phyloP scores from a whole-genome alignment of 2,329 filamentous ascomycete genomes.

The Chrysosphaeria jannelii region DNA sequence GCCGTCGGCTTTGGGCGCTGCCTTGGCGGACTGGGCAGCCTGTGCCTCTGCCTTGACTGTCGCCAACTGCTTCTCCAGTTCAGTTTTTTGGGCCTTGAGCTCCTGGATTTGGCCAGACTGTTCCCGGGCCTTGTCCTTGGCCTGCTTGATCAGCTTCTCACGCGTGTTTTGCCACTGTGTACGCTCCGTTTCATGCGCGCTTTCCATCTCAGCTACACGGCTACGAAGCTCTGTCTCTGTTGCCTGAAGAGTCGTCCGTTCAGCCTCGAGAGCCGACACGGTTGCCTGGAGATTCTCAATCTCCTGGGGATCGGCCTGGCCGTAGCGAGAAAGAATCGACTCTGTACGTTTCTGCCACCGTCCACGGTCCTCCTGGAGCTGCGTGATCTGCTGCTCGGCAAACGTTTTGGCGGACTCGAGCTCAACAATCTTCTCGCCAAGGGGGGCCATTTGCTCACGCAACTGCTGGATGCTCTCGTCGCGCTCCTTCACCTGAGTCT shows the following conservation, averaged over 20 bases:
- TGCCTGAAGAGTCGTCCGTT: conserved; percentile 25
- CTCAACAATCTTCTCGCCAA: conserved; percentile 53
- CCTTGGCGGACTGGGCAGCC: conserved; percentile 12
- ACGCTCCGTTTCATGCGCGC: conserved; percentile 21
- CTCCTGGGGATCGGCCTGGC: conserved; percentile 78
- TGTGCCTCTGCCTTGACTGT: conserved; percentile 21
- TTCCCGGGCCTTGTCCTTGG: conserved; percentile 26
- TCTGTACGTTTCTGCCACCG: conserved; percentile 89
- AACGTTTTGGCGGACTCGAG: conserved; percentile 55
- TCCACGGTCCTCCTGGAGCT: conserved; percentile 75
- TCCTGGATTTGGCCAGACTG: conserved; percentile 21
- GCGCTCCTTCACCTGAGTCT: conserved; percentile 47
- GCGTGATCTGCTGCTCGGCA: conserved; percentile 63
- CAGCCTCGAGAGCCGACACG: conserved; percentile 31
- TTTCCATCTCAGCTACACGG: conserved; percentile 20
- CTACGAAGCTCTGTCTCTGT: conserved; percentile 20
- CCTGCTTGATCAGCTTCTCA: conserved; percentile 26
- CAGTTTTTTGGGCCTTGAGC: conserved; percentile 21
- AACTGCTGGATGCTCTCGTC: conserved; percentile 45
- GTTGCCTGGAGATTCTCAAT: conserved; percentile 67
- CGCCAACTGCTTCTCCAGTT: conserved; percentile 17
- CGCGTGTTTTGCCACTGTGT: conserved; percentile 20
- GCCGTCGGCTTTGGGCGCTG: conserved; percentile 6
- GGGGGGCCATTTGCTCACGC: conserved; percentile 43
- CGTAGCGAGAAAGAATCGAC: conserved; percentile 85